Evolutionary conservation across 352 stramenopile species (phyloP), one percentile per base, ranked within the genome.

Genomic region (Detonula confervacea): DNA sequence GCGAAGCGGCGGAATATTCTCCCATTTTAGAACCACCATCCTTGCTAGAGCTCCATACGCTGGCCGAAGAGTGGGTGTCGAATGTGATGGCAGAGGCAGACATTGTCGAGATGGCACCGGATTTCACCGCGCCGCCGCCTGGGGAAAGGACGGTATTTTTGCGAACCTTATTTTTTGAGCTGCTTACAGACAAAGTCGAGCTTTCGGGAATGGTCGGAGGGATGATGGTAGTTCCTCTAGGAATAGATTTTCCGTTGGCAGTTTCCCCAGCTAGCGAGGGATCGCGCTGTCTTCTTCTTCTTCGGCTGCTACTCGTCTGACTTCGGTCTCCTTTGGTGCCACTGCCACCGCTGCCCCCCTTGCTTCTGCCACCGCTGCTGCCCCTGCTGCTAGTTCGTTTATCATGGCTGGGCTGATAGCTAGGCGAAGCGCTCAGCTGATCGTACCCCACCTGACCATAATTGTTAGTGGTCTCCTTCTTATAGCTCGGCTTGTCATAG

Each of bases 51-150:
- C 51, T 60, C 24, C 24, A 29, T 30, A 37, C 51, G n/a, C 8
- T 35, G 9, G 57, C 47, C 5, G 57, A 65, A 18, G 14, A 5
- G 20, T 59, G 4, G 27, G 29, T 29, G 27, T 51, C 24, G 25
- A 65, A 65, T 51, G 57, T 65, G 12, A 65, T 65, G 4, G 57
- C 35, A n/a, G 29, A 51, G 0, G 57, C 57, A 11, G 57, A 65
- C 7, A 52, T 37, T 5, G 51, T 60, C 16, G 51, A 60, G 4
- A 60, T 60, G 4, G 11, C 51, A n/a, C n/a, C n/a, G n/a, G n/a
- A n/a, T n/a, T n/a, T n/a, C n/a, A n/a, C n/a, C 51, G 2, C 11
- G 18, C 39, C 11, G 4, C 39, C 12, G 4, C 9, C 39, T 6
- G 11, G 4, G 16, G 12, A 9, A 4, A 5, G 16, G 39, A 16